Evolutionary conservation across 352 stramenopile species (phyloP).

Genomic region (Phytophthora tubulina): DNA sequence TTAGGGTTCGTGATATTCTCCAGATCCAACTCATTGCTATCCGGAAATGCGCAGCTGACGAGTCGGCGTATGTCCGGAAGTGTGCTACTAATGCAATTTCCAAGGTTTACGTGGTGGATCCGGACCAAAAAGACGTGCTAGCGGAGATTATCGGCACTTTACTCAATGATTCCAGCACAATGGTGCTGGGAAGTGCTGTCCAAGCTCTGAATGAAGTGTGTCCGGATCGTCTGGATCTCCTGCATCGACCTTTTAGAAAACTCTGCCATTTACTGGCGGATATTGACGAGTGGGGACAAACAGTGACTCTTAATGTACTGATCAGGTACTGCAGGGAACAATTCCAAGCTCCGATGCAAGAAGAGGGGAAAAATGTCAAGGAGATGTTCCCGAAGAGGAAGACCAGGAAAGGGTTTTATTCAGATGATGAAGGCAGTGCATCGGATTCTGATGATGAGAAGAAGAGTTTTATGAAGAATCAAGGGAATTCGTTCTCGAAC

Average conservation of each 20-base stretch:
- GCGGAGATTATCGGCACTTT: conserved; percentile 95
- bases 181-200: conserved; percentile 97
- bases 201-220: conserved; percentile 97
- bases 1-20: conserved; percentile 98
- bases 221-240: conserved; percentile 94
- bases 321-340: conserved; percentile 96
- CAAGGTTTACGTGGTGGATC: conserved; percentile 94
- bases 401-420: conserved; percentile 95
- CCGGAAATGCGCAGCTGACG: conserved; percentile 92
- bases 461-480: conserved; percentile 26
- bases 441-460: conserved; percentile 57
- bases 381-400: conserved; percentile 73
- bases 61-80: conserved; percentile 97
- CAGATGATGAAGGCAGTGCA: conserved; percentile 95
- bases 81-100: conserved; percentile 96
- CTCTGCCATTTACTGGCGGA: conserved; percentile 98
- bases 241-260: conserved; percentile 97
- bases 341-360: conserved; percentile 91
- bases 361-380: conserved; percentile 59
- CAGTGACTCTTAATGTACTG: conserved; percentile 95
- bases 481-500: conserved; percentile 37
- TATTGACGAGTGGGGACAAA: conserved; percentile 99
- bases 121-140: conserved; percentile 90
- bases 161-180: conserved; percentile 95
- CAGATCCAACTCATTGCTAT: conserved; percentile 99